phyloP scores from a whole-genome alignment of 805 yeast genomes.

The Starmerella gropengiesseri region DNA sequence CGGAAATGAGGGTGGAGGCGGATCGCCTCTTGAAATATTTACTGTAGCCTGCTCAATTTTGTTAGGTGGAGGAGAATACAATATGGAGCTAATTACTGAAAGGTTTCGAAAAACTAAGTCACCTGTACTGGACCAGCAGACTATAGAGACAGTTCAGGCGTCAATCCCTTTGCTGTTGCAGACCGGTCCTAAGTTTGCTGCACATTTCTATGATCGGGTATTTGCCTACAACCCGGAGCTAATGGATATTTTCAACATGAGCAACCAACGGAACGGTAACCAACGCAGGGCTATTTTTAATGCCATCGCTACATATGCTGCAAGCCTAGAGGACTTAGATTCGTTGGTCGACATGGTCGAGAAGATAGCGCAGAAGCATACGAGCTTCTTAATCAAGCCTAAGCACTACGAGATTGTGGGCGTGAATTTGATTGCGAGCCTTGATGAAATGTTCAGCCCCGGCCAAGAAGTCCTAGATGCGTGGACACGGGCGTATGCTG shows the following conservation, averaged over 20 bases:
- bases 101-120: too few relatives aligned
- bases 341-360: slow-evolving; percentile 45
- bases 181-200: slow-evolving; percentile 46
- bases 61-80: too few relatives aligned
- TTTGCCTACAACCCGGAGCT: slow-evolving; percentile 43
- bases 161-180: slow-evolving; percentile 44
- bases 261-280: slow-evolving; percentile 42
- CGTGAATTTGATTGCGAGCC: slow-evolving; percentile 41
- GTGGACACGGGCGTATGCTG: slow-evolving; percentile 56
- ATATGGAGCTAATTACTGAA: too few relatives aligned
- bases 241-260: slow-evolving; percentile 47
- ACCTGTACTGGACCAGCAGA: not conserved
- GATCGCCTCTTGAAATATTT: too few relatives aligned
- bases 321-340: slow-evolving; percentile 45
- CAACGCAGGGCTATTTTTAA: slow-evolving; percentile 59
- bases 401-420: slow-evolving; percentile 64
- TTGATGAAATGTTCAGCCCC: slow-evolving; percentile 42
- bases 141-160: slow-evolving; percentile 21
- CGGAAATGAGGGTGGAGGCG: too few relatives aligned
- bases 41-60: too few relatives aligned
- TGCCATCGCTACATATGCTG: slow-evolving; percentile 50
- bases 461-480: slow-evolving; percentile 48
- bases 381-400: slow-evolving; percentile 49
- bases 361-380: slow-evolving; percentile 55
- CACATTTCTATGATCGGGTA: slow-evolving; percentile 47